Conservation (phyloP, 2,329 filamentous ascomycete species). For the Aspergillus puulaauensis region DNA sequence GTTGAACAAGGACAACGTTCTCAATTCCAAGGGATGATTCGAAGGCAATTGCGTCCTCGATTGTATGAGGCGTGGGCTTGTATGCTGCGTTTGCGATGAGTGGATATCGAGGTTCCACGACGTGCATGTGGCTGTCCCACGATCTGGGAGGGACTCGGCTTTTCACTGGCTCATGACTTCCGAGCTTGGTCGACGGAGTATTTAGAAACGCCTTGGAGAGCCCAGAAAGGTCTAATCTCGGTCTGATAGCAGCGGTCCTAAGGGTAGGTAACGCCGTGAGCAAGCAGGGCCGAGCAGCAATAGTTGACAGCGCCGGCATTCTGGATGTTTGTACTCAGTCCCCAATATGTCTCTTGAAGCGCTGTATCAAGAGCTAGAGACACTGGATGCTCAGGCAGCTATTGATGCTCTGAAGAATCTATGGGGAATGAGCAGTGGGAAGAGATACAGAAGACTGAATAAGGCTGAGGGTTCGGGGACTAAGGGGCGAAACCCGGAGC, state of each 20-base stretch:
- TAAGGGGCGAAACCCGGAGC: neutral
- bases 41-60: conserved; percentile 54
- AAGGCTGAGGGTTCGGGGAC: neutral
- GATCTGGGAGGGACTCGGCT: conserved; percentile 35
- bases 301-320: neutral
- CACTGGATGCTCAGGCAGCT: neutral
- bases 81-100: conserved; percentile 53
- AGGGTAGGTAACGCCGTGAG: neutral
- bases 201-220: neutral
- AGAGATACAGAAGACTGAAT: neutral
- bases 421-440: neutral
- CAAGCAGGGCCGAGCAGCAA: neutral
- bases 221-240: conserved; percentile 9
- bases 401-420: neutral
- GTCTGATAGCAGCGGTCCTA: conserved; percentile 21
- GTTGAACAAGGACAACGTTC: conserved; percentile 61
- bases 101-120: conserved; percentile 57
- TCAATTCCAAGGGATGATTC: conserved; percentile 52
- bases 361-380: neutral
- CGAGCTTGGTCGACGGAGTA: neutral
- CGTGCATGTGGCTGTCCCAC: conserved; percentile 66
- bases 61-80: conserved; percentile 48
- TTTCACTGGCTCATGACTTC: conserved; percentile 11
- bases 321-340: neutral
- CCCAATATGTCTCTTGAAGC: neutral